Percentiles rank a stretch among this genome's conserved stretches.
phyloP scores from a whole-genome alignment of 148 eudicot species.

The Dianthus caryophyllus region DNA sequence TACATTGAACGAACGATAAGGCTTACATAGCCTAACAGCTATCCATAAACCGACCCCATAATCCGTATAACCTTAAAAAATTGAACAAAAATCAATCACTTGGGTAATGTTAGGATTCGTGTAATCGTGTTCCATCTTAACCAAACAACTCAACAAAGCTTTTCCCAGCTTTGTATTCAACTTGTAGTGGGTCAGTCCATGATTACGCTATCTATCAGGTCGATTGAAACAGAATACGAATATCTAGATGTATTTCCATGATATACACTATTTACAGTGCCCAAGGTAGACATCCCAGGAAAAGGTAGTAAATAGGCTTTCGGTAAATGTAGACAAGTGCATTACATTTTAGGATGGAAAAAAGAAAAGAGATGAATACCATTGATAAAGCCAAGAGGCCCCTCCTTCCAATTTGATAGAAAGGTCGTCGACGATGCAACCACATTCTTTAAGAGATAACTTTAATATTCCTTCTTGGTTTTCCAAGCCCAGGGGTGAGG shows the following conservation, averaged over 20 bases:
- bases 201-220: background rate
- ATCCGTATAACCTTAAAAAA: background rate
- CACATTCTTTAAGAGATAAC: slow-evolving; percentile 64
- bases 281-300: background rate
- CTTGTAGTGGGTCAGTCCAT: background rate
- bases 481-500: slow-evolving; percentile 52
- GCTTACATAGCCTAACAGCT: background rate
- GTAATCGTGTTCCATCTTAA: background rate
- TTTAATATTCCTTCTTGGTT: slow-evolving; percentile 58
- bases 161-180: no score
- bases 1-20: background rate
- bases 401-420: slow-evolving; percentile 77
- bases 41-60: background rate
- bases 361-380: slow-evolving; percentile 39
- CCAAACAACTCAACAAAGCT: background rate
- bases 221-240: background rate
- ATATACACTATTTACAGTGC: background rate
- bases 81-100: background rate
- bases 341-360: background rate
- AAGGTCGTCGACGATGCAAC: slow-evolving; percentile 67
- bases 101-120: background rate
- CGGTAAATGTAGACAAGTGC: background rate
- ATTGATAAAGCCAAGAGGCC: slow-evolving; percentile 97
- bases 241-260: background rate
- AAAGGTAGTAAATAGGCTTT: background rate